These are phyloP conservation scores for Pueraria montana DNA, from an alignment of 306 rosid genomes.

Conservation along the genomic window DNA sequence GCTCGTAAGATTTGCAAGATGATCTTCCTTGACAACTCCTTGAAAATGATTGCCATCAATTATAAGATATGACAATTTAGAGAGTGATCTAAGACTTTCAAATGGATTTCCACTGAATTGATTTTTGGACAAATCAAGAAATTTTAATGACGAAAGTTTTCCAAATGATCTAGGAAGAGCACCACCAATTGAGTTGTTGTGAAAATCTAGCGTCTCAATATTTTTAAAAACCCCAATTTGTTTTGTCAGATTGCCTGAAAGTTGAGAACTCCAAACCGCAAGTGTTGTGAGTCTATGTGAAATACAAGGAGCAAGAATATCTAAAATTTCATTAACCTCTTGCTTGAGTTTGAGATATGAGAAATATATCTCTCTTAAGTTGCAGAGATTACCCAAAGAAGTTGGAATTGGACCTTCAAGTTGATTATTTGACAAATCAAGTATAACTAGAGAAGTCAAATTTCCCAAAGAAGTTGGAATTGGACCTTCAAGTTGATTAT, in stretches of 20 bases:
- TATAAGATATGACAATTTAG: too few relatives aligned
- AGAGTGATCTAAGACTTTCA: too few relatives aligned
- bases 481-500: too few relatives aligned
- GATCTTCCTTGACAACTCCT: too few relatives aligned
- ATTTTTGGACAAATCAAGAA: background rate
- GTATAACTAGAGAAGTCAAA: background rate
- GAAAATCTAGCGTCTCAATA: background rate
- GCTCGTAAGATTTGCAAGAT: constrained; percentile 3
- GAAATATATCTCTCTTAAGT: background rate
- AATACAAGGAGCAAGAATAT: constrained; percentile 20
- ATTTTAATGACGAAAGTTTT: background rate
- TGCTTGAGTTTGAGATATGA: background rate
- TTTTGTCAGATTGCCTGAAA: constrained; percentile 6
- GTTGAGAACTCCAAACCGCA: too few relatives aligned
- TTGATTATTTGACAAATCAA: background rate
- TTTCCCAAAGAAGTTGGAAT: too few relatives aligned
- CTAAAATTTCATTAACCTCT: background rate
- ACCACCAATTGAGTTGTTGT: background rate
- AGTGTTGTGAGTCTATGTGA: background rate
- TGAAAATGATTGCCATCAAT: too few relatives aligned
- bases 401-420: background rate
- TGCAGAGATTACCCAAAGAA: too few relatives aligned
- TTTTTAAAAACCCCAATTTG: constrained; percentile 5
- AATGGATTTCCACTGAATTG: too few relatives aligned
- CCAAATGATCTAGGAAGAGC: background rate